Conservation (phyloP, 306 rosid species). For the Oemleria cerasiformis region DNA sequence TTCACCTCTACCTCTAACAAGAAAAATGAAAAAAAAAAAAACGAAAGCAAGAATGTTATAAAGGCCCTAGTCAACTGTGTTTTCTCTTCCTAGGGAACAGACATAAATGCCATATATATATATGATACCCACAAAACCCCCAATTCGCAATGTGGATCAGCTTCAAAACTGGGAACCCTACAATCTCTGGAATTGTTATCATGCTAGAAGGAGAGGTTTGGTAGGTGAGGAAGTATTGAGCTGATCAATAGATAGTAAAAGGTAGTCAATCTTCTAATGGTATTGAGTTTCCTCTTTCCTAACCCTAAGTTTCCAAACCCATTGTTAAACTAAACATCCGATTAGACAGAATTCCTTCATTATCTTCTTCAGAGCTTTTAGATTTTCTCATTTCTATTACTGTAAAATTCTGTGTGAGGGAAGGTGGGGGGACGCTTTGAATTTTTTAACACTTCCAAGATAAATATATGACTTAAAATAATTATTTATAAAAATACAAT, state of each 20-base stretch:
- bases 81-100: background rate
- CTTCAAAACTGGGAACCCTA: background rate
- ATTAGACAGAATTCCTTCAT: background rate
- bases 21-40: too few relatives aligned
- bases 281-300: background rate
- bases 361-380: background rate
- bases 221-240: background rate
- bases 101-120: background rate
- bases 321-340: background rate
- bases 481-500: background rate
- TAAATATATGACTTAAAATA: background rate
- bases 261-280: background rate
- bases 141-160: too few relatives aligned
- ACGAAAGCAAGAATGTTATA: background rate
- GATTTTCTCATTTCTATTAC: background rate
- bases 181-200: background rate
- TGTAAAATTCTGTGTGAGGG: background rate
- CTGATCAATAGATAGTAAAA: background rate
- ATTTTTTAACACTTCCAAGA: background rate
- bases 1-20: background rate
- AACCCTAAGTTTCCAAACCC: background rate
- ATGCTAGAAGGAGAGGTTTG: background rate
- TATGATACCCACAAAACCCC: too few relatives aligned
- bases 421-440: background rate
- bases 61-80: background rate